Percentiles rank a stretch among this genome's conserved stretches.
These are phyloP conservation scores for Crithidia fasciculata DNA, from an alignment of 208 protist genomes.

Conservation along the genomic window DNA sequence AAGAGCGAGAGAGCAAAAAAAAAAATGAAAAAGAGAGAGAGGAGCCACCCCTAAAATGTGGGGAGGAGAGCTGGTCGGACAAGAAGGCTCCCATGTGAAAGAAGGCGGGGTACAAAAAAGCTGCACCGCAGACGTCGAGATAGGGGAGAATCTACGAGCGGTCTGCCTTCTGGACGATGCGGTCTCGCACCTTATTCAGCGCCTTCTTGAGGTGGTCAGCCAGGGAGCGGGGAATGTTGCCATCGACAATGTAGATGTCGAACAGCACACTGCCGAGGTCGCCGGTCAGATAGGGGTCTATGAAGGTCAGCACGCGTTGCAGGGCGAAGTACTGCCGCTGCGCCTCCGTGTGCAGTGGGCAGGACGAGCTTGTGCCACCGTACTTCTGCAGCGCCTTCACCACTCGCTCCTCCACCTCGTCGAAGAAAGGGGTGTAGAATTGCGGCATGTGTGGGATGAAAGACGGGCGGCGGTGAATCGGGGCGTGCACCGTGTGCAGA, in stretches of 20 bases:
- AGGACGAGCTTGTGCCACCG: slow-evolving; percentile 29
- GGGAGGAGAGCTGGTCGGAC: no score
- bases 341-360: slow-evolving; percentile 44
- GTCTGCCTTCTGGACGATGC: slow-evolving; percentile 5
- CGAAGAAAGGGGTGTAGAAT: slow-evolving; percentile 48
- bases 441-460: slow-evolving; percentile 37
- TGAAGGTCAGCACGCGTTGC: slow-evolving; percentile 53
- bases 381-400: slow-evolving; percentile 33
- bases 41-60: no score
- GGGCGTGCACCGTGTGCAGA: slow-evolving; percentile 33
- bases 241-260: slow-evolving; percentile 46
- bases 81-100: not conserved
- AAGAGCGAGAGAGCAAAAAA: no score
- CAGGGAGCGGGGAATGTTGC: slow-evolving; percentile 34
- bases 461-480: slow-evolving; percentile 34
- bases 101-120: not conserved
- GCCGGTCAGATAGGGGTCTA: slow-evolving; percentile 58
- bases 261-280: slow-evolving; percentile 48
- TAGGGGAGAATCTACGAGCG: not conserved
- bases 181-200: slow-evolving; percentile 17
- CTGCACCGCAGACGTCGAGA: not conserved
- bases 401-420: slow-evolving; percentile 46
- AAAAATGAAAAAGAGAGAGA: not conserved
- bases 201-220: slow-evolving; percentile 45
- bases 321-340: slow-evolving; percentile 53